phyloP scores from a whole-genome alignment of 192 early-diverging fungal species.

The Jimgerdemannia flammicorona region DNA sequence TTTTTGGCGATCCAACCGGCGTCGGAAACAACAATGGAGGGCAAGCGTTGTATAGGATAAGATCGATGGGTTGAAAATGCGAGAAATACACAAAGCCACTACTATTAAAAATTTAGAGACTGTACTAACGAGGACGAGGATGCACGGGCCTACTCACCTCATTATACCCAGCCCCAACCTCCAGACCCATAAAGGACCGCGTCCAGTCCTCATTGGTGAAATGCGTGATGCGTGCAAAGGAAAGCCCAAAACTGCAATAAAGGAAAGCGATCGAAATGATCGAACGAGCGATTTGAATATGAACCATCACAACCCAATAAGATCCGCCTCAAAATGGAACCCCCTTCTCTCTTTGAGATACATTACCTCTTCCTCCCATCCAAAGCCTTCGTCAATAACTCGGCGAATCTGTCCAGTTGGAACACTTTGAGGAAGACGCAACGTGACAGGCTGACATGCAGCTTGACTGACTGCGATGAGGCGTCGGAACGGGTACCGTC shows the following conservation, averaged over 20 bases:
- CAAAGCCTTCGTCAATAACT: constrained; percentile 20
- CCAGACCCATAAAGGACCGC: constrained; percentile 39
- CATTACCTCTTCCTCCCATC: constrained; percentile 6
- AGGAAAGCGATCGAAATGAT: too few species aligned
- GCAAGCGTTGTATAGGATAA: too few species aligned
- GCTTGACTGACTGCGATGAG: background rate
- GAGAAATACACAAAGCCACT: too few species aligned
- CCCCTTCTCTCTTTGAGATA: background rate
- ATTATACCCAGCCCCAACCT: constrained; percentile 38
- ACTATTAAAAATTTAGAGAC: background rate
- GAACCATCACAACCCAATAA: too few species aligned
- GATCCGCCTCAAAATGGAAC: background rate
- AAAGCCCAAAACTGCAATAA: too few species aligned
- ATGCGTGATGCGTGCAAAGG: constrained; percentile 22
- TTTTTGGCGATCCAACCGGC: too few species aligned
- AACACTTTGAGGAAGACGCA: constrained; percentile 44
- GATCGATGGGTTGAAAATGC: too few species aligned
- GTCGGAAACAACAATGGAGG: too few species aligned
- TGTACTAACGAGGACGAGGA: background rate
- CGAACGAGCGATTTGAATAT: too few species aligned
- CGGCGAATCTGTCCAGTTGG: constrained; percentile 37
- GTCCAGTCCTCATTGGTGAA: constrained; percentile 44
- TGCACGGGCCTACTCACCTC: constrained; percentile 20
- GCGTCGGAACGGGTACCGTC: background rate
- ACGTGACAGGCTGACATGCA: constrained; percentile 44